phyloP scores from a whole-genome alignment of 306 rosid species.

The Carpinus fangiana region DNA sequence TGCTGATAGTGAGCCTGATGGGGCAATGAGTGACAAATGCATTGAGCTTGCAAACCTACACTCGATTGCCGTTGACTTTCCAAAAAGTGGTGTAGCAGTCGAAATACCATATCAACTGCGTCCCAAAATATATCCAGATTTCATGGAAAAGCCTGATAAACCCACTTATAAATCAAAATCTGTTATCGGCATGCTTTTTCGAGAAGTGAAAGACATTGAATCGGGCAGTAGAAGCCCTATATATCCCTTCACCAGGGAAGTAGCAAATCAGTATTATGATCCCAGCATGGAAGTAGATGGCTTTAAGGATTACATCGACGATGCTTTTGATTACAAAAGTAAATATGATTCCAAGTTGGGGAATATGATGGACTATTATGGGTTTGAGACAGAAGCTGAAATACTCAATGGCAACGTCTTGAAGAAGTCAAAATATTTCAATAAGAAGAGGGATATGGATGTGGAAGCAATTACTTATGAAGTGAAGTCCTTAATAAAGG shows the following conservation, averaged over 20 bases:
- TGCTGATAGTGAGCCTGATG: constrained; percentile 25
- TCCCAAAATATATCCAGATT: constrained; percentile 32
- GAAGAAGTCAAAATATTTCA: constrained; percentile 50
- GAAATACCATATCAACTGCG: constrained; percentile 21
- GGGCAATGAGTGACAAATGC: constrained; percentile 35
- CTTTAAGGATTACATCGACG: constrained; percentile 58
- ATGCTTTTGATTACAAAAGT: constrained; percentile 58
- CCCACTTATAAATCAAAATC: constrained; percentile 29
- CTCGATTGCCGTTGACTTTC: constrained; percentile 46
- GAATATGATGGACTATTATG: constrained; percentile 68
- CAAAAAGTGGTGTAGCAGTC: constrained; percentile 40
- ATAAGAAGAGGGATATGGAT: constrained; percentile 51
- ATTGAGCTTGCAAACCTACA: constrained; percentile 31
- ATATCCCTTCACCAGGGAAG: constrained; percentile 29
- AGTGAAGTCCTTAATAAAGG: constrained; percentile 43
- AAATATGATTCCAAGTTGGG: constrained; percentile 63
- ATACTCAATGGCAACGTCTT: constrained; percentile 62
- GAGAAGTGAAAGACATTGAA: constrained; percentile 34
- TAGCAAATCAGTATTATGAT: constrained; percentile 32
- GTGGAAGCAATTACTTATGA: constrained; percentile 53
- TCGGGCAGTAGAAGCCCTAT: neutral
- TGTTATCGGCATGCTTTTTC: constrained; percentile 44
- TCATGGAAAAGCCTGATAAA: constrained; percentile 44
- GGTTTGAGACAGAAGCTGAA: constrained; percentile 75
- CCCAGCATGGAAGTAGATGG: constrained; percentile 59